Conservation (phyloP, 345 rosid species). For the Bruguiera parviflora region DNA sequence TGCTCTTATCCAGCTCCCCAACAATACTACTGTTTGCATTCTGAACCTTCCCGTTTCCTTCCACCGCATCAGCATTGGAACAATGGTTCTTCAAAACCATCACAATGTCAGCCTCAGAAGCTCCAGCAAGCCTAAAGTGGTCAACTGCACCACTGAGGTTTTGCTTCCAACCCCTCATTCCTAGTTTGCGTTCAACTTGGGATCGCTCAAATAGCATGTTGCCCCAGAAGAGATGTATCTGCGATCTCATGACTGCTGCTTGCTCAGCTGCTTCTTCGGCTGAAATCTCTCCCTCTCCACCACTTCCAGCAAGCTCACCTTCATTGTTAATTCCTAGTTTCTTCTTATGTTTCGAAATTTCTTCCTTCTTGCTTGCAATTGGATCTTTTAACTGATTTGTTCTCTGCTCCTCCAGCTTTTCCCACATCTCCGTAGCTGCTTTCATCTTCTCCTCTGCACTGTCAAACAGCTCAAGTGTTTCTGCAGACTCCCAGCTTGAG, state of each 20-base stretch:
- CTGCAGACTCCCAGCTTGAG: constrained; percentile 65
- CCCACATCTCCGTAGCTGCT: constrained; percentile 93
- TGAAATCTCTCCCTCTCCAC: constrained; percentile 45
- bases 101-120: constrained; percentile 74
- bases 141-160: constrained; percentile 75
- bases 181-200: constrained; percentile 93
- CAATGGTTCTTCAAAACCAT: constrained; percentile 79
- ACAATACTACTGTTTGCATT: constrained; percentile 5
- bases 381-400: constrained; percentile 68
- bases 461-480: constrained; percentile 67
- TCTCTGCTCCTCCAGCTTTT: constrained; percentile 85
- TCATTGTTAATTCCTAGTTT: constrained; percentile 52
- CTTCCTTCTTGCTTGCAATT: constrained; percentile 64
- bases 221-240: constrained; percentile 99
- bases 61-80: constrained; percentile 55
- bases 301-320: constrained; percentile 36
- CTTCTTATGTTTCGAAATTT: constrained; percentile 64
- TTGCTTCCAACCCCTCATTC: constrained; percentile 66
- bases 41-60: constrained; percentile 42
- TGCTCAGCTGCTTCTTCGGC: constrained; percentile 93
- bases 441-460: constrained; percentile 91
- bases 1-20: constrained; percentile 24
- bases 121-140: constrained; percentile 90
- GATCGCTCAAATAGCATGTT: constrained; percentile 94
- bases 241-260: constrained; percentile 92